Evolutionary conservation across 208 protist species (phyloP), one percentile per base, ranked within the genome.

Genomic region (Leishmania amazonensis): DNA sequence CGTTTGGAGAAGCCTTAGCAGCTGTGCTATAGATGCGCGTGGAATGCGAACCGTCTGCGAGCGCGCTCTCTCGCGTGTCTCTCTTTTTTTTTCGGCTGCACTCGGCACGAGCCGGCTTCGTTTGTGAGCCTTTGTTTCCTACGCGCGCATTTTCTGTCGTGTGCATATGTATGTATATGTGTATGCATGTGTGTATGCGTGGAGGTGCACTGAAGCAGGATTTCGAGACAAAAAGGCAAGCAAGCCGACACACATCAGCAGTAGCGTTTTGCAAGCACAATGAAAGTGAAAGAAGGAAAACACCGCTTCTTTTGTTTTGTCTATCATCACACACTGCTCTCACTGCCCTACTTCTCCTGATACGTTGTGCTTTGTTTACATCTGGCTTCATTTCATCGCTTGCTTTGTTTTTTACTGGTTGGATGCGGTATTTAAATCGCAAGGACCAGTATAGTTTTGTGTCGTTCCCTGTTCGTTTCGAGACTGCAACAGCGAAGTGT

Each of bases 351-450:
- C 65, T 77, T 65, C 71, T 78, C 47, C 65, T 38, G 42, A 60
- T 68, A 42, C 67, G n/a, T 24, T 75, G 47, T 80, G 17, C 38
- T 21, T 75, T 38, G 70, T 31, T 31, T 47, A 45, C 40, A 21
- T 35, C 51, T 62, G 51, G 49, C 31, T 76, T 57, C 73, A n/a
- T n/a, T 38, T 75, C 28, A 60, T 62, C 35, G 28, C 31, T 57
- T 24, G 73, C 15, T 81, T 80, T 79, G 79, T 58, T 88, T 70
- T 78, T 72, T 81, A 49, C 79, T 77, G 28, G 19, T 77, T 73
- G 17, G 31, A 31, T 31, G 28, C 24, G 21, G 40, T 21, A 42
- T 60, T 67, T 24, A 6, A 51, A 28, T 31, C 51, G 19, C 70
- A 51, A 74, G 45, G 47, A 1, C 7, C 28, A 35, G 40, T 76